Percentiles rank a stretch among this genome's conserved stretches.
Evolutionary conservation across 78 protist genomes (phyloP).

Genomic region (Tieghemostelium lacteum): DNA sequence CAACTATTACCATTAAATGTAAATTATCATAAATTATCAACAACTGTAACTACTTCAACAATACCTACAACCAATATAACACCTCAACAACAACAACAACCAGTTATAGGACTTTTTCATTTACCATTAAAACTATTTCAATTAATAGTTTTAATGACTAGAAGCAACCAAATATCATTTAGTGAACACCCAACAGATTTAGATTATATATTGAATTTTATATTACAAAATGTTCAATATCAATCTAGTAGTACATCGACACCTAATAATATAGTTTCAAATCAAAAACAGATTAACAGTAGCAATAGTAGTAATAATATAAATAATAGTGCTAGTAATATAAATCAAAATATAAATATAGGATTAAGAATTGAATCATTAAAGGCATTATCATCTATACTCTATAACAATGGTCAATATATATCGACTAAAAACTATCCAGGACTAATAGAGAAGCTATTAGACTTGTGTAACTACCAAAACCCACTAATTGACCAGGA

Average conservation of each 20-base stretch:
- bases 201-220: neutral
- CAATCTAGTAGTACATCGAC: neutral
- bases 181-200: slow-evolving; percentile 5
- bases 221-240: neutral
- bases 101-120: neutral
- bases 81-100: neutral
- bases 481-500: slow-evolving; percentile 29
- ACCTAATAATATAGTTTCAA: neutral
- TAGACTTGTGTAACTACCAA: neutral
- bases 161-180: slow-evolving; percentile 10
- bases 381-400: slow-evolving; percentile 50
- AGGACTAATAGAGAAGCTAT: slow-evolving; percentile 31
- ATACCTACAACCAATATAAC: neutral
- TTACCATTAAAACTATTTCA: slow-evolving; percentile 13
- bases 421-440: slow-evolving; percentile 17
- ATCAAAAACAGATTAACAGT: neutral
- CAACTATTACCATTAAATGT: neutral
- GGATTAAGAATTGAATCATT: slow-evolving; percentile 40
- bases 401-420: slow-evolving; percentile 52
- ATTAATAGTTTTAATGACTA: neutral
- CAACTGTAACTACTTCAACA: too few relatives aligned
- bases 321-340: neutral
- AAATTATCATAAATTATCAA: neutral
- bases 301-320: slow-evolving; percentile 1
- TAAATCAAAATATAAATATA: slow-evolving; percentile 4